Evolutionary conservation across 495 filamentous ascomycete genomes (phyloP).

Genomic region (Hyaloscypha finlandica): DNA sequence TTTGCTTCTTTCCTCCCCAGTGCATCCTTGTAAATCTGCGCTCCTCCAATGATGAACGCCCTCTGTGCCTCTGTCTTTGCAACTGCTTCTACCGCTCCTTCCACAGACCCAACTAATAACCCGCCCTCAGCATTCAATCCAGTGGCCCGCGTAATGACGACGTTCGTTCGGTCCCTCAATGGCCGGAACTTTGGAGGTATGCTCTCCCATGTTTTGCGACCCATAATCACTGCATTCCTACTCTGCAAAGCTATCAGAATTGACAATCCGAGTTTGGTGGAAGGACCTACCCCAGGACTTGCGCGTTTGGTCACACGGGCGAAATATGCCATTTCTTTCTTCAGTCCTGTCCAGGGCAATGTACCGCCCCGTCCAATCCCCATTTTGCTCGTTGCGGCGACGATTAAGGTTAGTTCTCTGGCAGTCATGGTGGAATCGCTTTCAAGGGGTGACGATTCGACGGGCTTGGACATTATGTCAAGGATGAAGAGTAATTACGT

Average conservation of each 20-base stretch:
- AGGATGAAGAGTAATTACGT: background rate
- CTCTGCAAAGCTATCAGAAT: constrained; percentile 12
- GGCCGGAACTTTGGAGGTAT: constrained; percentile 80
- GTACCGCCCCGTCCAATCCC: constrained; percentile 82
- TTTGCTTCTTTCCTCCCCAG: constrained; percentile 51
- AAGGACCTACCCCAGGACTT: constrained; percentile 4
- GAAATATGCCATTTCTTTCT: constrained; percentile 91
- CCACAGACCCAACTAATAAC: constrained; percentile 46
- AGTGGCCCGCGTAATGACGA: constrained; percentile 65
- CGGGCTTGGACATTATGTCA: background rate
- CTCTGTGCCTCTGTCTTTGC: constrained; percentile 35
- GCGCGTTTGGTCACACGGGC: constrained; percentile 68
- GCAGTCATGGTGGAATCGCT: constrained; percentile 36
- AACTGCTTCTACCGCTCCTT: constrained; percentile 56
- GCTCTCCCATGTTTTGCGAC: constrained; percentile 91
- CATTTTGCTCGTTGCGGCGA: constrained; percentile 73
- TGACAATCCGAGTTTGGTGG: background rate
- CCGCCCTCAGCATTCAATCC: constrained; percentile 19
- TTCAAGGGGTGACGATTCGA: background rate
- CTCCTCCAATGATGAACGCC: constrained; percentile 88
- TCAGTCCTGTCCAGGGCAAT: constrained; percentile 87
- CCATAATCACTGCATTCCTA: constrained; percentile 90
- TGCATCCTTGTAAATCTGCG: constrained; percentile 76
- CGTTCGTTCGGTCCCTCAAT: constrained; percentile 71
- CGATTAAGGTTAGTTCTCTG: constrained; percentile 68